Base-by-base conservation (phyloP, 2,329 filamentous ascomycete species). In the Hirsutella rhossiliensis region DNA sequence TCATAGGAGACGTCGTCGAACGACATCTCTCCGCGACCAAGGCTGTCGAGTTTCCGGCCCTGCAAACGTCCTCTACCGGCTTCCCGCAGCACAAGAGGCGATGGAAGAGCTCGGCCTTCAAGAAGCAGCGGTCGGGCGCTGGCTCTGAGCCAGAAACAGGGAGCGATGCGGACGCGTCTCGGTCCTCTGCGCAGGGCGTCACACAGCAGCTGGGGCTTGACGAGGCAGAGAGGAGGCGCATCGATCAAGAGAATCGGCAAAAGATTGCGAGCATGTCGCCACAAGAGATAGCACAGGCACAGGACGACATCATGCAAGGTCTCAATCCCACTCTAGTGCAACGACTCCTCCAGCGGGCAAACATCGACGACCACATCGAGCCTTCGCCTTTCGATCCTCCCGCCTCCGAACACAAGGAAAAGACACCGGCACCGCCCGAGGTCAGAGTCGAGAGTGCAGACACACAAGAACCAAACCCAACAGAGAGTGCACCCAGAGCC, bases 21-120 rank as follows among this genome's bases (percentile, higher is more conserved):
- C 83, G 85, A 49, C 73, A 78, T 38, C 63, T 76, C 23, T 62
- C 69, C 13, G 63, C 70, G 20, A 70, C 78, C 19, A 80, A 77
- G 49, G 72, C 84, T 5, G 80, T 82, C 13, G 72, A 73, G 40
- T 66, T 76, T 36, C 76, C 76, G 42, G 64, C 67, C 11, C 66
- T 70, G 18, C 48, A 57, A 30, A 47, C 55, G 27, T 61, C 64
- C 3, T 62, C 70, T 5, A 80, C 76, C 12, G 92, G 92, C 1
- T 97, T 97, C 53, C 92, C 92, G n/a, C 78, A 81, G 46, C 89
- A 88, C 61, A 92, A 84, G 62, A 87, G 85, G 60, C 80, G 89
- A 51, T 73, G 71, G 45, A 75, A 76, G 45, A 64, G 76, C 8
- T 95, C 88, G 2, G 76, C 83, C 2, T 95, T 95, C 68, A 94